Conservation (phyloP, 202 grass and related monocot species). For the Elaeis oleifera region DNA sequence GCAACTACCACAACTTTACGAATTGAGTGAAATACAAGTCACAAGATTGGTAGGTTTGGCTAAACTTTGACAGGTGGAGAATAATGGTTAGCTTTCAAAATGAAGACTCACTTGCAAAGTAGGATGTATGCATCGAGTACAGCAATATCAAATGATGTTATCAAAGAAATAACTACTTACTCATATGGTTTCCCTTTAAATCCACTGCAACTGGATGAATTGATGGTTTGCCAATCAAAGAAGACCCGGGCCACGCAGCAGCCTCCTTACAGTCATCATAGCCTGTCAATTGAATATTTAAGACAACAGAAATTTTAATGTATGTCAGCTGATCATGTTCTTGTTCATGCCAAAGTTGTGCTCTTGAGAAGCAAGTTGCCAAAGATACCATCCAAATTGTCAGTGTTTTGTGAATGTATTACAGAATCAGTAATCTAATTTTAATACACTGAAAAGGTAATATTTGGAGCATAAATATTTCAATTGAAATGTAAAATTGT, state of each 20-base stretch:
- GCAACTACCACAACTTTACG: no score
- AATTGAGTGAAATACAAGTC: no score
- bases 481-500: no score
- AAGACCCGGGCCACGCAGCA: conserved; percentile 4
- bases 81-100: no score
- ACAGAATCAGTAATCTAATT: no score
- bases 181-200: conserved; percentile 10
- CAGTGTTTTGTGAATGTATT: neutral
- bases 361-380: neutral
- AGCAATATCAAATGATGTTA: neutral
- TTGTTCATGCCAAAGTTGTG: neutral
- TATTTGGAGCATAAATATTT: no score
- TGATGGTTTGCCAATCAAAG: conserved; percentile 8
- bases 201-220: conserved; percentile 14
- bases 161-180: neutral
- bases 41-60: no score
- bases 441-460: no score
- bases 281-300: conserved; percentile 1
- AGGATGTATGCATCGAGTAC: neutral
- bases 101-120: no score
- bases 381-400: neutral
- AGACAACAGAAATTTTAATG: neutral
- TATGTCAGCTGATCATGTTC: neutral
- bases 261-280: conserved; percentile 12
- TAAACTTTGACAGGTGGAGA: no score